Base-by-base conservation (phyloP, 495 filamentous ascomycete genomes). In the Hypoxylon perforatum region DNA sequence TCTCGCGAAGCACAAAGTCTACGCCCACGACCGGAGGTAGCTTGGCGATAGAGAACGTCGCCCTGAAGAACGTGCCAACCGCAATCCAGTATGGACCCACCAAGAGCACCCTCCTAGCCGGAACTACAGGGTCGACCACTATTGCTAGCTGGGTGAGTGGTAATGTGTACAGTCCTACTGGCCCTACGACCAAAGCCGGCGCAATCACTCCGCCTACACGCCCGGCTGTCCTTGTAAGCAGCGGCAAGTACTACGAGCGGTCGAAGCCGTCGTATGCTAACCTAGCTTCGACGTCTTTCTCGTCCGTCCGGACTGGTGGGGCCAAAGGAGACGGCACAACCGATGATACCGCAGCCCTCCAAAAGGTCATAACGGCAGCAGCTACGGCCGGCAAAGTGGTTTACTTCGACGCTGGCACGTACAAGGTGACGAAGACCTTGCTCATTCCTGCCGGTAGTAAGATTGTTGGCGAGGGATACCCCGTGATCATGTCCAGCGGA, bases 351-450 rank as follows among this genome's bases (percentile, higher is more conserved):
- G 76, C 75, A 0, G 82, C 81, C 8, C 78, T 97, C 50, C 92
- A 97, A 73, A 80, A 82, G 17, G 70, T 87, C 35, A 81, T 93
- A 35, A 83, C 92, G 49, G 83, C 82, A 9, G 88, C 84, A 14
- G 73, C 76, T 5, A 72, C 75, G 0, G 60, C 77, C 0, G 77
- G 77, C 48, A 87, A 91, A 48, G 81, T 97, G 38, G 87, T 94
- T 44, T 97, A 89, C 81, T 91, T 97, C 71, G 91, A 96, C 69
- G 88, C 92, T 57, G 94, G 94, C 18, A 85, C 88, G 21, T 97
- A 97, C 78, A 79, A 90, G 14, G 85, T 97, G 61, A 91, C 89
- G 14, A 80, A 83, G 35, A 97, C 94, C 2, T 75, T 97, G 67
- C 83, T 86, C 63, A 84, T 97, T 23, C 94, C 93, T 0, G 79